Evolutionary conservation across 2,329 filamentous ascomycete species (phyloP).

Genomic region (Xylaria sp.): DNA sequence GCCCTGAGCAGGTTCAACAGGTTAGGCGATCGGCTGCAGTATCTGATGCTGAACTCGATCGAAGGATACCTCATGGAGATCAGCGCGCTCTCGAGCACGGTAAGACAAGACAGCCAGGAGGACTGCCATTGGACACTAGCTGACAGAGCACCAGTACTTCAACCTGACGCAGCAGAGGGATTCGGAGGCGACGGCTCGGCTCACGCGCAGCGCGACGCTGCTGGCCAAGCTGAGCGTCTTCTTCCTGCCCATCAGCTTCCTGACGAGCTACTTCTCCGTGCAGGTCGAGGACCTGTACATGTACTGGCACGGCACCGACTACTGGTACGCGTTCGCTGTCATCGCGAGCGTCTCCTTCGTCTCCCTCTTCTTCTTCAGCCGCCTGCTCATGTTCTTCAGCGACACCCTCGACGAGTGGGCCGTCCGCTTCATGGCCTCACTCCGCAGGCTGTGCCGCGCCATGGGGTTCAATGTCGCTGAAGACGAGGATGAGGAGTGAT

Average conservation of each 20-base stretch:
- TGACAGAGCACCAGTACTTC: constrained; percentile 69
- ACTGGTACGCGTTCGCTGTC: constrained; percentile 75
- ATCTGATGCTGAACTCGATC: constrained; percentile 70
- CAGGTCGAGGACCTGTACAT: constrained; percentile 67
- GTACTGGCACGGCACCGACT: constrained; percentile 69
- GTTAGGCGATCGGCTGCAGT: constrained; percentile 66
- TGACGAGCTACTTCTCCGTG: constrained; percentile 79
- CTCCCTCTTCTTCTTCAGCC: constrained; percentile 64
- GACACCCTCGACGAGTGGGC: constrained; percentile 56
- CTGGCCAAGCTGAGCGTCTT: constrained; percentile 79
- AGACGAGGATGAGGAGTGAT: constrained; percentile 34
- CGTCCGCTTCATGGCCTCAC: constrained; percentile 39
- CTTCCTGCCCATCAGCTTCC: constrained; percentile 78
- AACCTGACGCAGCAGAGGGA: constrained; percentile 81
- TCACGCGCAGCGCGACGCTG: constrained; percentile 77
- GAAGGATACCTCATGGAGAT: constrained; percentile 75
- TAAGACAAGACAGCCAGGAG: constrained; percentile 48
- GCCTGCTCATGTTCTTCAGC: constrained; percentile 58
- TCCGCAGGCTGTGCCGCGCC: constrained; percentile 22
- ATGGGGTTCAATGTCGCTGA: constrained; percentile 31
- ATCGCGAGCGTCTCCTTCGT: constrained; percentile 69
- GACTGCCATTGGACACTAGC: background rate
- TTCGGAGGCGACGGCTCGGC: constrained; percentile 74
- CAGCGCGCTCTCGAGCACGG: constrained; percentile 74
- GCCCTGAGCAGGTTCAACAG: constrained; percentile 68